Base-by-base conservation (phyloP, 371 early-diverging fungal genomes). In the Mucor circinelloides region DNA sequence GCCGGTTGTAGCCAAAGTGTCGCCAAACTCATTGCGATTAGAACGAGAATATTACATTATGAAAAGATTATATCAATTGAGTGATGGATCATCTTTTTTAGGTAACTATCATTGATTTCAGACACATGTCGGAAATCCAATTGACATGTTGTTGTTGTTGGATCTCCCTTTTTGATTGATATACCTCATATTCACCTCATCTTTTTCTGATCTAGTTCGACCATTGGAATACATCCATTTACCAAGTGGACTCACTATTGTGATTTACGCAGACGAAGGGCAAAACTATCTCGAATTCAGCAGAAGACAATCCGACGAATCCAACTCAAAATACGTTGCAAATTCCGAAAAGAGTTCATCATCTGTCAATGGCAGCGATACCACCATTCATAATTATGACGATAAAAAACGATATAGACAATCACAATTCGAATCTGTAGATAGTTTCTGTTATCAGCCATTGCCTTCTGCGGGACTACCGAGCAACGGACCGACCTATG, bases 11-110 rank as follows among this genome's bases (percentile, higher is more conserved):
- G 81, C 79, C 10, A 81, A 81, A 64, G 63, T 78, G 40, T 81
- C 81, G 4, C 60, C 73, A 5, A 71, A 69, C 50, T 78, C 81
- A n/a, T 30, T 81, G n/a, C 60, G 72, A 10, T 59, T 81, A 17
- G 81, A 81, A 68, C 52, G 81, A 52, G 81, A 81, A 56, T 81
- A 73, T 60, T 77, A 79, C 58, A 72, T 81, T 17, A 78, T 76
- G 69, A 78, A 76, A 27, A 69, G 76, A 65, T 36, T 80, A 17
- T 76, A 76, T 63, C 74, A 81, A 60, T 57, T 72, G 7, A 28
- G 65, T 8, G 81, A 81, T 59, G 79, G 79, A 21, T 60, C 72
- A 2, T 69, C 71, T 13, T 72, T 70, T 63, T 9, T 80, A 19
- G 80, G 80, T 77, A 77, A 61, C 19, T 46, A 46, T 21, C 21